phyloP scores from a whole-genome alignment of 129 eudicot genomes.

The Artemisia argyi region DNA sequence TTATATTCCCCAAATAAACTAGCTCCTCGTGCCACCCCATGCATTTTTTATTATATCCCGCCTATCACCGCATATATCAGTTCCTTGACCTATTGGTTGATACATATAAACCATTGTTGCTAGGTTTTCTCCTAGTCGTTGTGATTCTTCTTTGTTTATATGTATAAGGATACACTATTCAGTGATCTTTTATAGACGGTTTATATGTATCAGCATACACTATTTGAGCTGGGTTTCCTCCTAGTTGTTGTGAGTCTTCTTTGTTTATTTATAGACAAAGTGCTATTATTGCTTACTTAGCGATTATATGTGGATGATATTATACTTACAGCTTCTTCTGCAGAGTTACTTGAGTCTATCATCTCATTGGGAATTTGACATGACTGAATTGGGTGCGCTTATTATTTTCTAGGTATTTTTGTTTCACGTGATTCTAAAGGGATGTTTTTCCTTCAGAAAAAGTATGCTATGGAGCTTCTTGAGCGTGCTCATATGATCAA shows the following conservation, averaged over 20 bases:
- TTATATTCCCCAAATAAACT: too few relatives aligned
- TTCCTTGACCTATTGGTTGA: too few relatives aligned
- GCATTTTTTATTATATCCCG: too few relatives aligned
- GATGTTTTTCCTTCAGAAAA: neutral
- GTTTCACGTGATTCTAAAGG: neutral
- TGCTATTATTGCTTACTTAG: neutral
- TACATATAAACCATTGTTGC: too few relatives aligned
- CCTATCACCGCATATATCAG: too few relatives aligned
- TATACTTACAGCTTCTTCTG: neutral
- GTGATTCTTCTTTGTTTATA: too few relatives aligned
- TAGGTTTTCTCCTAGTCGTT: too few relatives aligned
- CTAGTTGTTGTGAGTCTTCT: neutral
- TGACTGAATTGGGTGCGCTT: neutral
- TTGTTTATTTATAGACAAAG: neutral
- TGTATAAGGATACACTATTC: too few relatives aligned
- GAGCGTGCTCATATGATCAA: neutral
- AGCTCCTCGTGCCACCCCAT: too few relatives aligned
- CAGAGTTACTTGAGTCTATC: neutral
- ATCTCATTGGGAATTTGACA: neutral
- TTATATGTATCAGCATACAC: too few relatives aligned
- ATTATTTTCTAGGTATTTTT: neutral
- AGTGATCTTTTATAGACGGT: too few relatives aligned
- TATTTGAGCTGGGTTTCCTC: neutral
- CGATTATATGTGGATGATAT: neutral
- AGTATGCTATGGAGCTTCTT: neutral